phyloP scores from a whole-genome alignment of 768 basidiomycete genomes.

The Psilocybe azurescens region DNA sequence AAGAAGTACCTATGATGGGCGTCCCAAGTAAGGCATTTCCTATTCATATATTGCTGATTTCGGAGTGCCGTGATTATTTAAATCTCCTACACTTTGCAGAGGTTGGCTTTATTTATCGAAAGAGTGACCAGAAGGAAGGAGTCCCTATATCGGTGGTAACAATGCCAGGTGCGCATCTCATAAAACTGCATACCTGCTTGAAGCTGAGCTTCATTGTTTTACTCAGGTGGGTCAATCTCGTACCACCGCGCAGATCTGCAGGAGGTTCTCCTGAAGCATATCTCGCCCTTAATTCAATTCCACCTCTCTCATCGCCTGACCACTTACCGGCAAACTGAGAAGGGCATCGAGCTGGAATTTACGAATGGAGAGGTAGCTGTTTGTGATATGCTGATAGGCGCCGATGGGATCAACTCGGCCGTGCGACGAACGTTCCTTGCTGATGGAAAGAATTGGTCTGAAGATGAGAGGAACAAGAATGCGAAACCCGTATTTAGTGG shows the following conservation, averaged over 20 bases:
- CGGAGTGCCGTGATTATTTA: neutral
- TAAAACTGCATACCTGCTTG: constrained; percentile 24
- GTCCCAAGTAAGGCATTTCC: neutral
- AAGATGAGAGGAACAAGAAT: constrained; percentile 37
- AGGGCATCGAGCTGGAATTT: constrained; percentile 54
- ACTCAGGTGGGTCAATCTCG: constrained; percentile 28
- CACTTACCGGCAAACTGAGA: constrained; percentile 47
- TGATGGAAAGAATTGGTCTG: constrained; percentile 35
- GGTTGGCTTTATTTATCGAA: constrained; percentile 8
- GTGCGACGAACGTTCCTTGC: constrained; percentile 38
- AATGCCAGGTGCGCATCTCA: constrained; percentile 12
- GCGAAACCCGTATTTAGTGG: constrained; percentile 60
- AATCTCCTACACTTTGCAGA: neutral
- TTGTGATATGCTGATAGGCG: constrained; percentile 70
- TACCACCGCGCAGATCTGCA: constrained; percentile 58
- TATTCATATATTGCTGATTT: neutral
- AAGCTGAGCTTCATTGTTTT: no score
- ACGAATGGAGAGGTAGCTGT: constrained; percentile 58
- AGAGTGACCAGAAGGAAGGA: constrained; percentile 15
- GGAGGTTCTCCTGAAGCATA: constrained; percentile 45
- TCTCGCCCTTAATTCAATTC: constrained; percentile 36
- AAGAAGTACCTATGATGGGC: neutral
- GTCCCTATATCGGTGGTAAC: constrained; percentile 3
- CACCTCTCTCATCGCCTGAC: constrained; percentile 45
- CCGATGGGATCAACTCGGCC: constrained; percentile 64